These are phyloP conservation scores for Russula earlei DNA, from an alignment of 768 basidiomycete species.

Conservation along the genomic window DNA sequence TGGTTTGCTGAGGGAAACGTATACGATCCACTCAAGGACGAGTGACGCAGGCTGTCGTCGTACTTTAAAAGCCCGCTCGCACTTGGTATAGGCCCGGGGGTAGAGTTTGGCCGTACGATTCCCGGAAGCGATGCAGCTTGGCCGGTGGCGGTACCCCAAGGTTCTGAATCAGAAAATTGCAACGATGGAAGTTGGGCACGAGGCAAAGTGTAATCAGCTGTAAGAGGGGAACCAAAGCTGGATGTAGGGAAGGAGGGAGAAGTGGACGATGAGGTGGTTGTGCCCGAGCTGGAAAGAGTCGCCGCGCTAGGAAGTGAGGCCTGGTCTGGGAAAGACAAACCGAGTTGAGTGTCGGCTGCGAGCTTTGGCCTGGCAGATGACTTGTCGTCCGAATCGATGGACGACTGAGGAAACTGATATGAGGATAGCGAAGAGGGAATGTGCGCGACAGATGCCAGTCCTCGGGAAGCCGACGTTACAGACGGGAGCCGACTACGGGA, in stretches of 20 bases:
- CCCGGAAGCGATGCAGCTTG: conserved; percentile 17
- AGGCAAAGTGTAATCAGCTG: conserved; percentile 35
- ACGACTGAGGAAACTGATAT: conserved; percentile 49
- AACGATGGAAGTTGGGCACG: conserved; percentile 41
- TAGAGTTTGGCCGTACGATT: conserved; percentile 20
- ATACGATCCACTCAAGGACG: conserved; percentile 46
- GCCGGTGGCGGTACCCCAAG: conserved; percentile 12
- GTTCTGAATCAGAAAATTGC: conserved; percentile 22
- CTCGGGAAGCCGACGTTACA: conserved; percentile 34
- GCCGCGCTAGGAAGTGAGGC: conserved; percentile 43
- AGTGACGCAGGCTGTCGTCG: conserved; percentile 61
- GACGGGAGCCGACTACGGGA: conserved; percentile 49
- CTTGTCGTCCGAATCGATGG: conserved; percentile 33
- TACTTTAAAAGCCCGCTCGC: conserved; percentile 46
- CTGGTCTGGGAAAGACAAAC: conserved; percentile 39
- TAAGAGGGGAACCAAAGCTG: conserved; percentile 41
- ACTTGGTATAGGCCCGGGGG: conserved; percentile 17
- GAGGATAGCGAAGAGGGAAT: conserved; percentile 31
- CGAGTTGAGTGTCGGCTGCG: conserved; percentile 39
- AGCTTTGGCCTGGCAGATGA: conserved; percentile 36
- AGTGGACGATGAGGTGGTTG: conserved; percentile 19
- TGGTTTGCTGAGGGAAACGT: conserved; percentile 20
- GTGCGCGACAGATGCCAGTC: conserved; percentile 5
- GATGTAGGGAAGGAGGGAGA: conserved; percentile 19
- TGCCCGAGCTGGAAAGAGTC: conserved; percentile 22